A percentile compares a stretch with the other conserved stretches of the same genome.
phyloP scores from a whole-genome alignment of 2,329 filamentous ascomycete species.

The Cryphonectria nitschkei region DNA sequence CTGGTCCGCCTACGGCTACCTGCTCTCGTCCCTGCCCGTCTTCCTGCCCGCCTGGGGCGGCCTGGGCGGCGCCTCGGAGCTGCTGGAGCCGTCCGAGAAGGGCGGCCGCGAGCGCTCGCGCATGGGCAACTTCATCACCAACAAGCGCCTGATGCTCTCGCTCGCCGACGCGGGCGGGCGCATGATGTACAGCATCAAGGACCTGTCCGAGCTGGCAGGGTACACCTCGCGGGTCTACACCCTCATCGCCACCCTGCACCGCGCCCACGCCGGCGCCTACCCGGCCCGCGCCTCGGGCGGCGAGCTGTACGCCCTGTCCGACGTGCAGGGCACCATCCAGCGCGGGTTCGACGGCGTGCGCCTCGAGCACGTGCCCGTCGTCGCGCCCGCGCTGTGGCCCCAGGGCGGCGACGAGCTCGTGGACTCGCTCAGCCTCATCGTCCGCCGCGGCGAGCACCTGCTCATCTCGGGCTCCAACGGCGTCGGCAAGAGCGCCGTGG shows the following conservation, averaged over 20 bases:
- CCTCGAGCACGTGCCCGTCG: conserved; percentile 89
- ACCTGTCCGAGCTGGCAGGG: conserved; percentile 91
- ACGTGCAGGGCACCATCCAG: conserved; percentile 91
- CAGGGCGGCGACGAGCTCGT: conserved; percentile 90
- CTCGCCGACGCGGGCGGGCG: conserved; percentile 93
- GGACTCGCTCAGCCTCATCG: conserved; percentile 84
- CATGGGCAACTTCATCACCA: conserved; percentile 99
- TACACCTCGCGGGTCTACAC: conserved; percentile 97
- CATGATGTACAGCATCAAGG: conserved; percentile 99
- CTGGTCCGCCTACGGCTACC: conserved; percentile 97
- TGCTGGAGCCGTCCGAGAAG: conserved; percentile 54
- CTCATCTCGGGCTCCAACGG: conserved; percentile 95
- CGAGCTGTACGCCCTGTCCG: conserved; percentile 86
- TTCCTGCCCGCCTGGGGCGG: conserved; percentile 96
- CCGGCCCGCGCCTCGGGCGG: conserved; percentile 70
- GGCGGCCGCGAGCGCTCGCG: conserved; percentile 75
- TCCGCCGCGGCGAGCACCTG: conserved; percentile 88
- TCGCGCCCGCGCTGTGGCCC: conserved; percentile 86
- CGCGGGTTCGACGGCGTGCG: conserved; percentile 94
- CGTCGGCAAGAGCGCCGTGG: conserved; percentile 87
- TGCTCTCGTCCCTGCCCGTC: conserved; percentile 88
- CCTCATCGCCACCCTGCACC: conserved; percentile 89
- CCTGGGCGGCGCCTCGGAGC: conserved; percentile 72
- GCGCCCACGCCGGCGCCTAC: conserved; percentile 90
- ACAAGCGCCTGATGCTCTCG: conserved; percentile 97